These are phyloP conservation scores for Zymoseptoria tritici DNA, from an alignment of 2,329 filamentous ascomycete species.

Conservation along the genomic window DNA sequence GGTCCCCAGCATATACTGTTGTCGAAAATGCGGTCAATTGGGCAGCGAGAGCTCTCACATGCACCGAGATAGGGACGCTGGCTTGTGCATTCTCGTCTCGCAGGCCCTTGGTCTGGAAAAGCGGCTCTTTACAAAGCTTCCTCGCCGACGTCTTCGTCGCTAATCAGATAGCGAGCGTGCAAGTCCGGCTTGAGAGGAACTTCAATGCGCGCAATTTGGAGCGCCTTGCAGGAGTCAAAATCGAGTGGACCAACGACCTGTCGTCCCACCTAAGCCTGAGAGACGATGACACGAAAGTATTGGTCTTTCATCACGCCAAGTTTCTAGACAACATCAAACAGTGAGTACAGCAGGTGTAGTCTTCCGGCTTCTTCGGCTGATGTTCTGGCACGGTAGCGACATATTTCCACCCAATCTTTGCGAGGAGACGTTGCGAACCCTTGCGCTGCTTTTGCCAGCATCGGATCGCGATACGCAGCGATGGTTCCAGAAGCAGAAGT, in stretches of 20 bases:
- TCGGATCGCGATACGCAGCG: slow-evolving; percentile 8
- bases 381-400: slow-evolving; percentile 8
- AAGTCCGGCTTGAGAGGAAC: slow-evolving; percentile 4
- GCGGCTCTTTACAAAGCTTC: slow-evolving; percentile 1
- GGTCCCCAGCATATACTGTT: background rate
- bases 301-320: slow-evolving; percentile 37
- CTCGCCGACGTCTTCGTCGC: slow-evolving; percentile 2
- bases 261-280: slow-evolving; percentile 36
- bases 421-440: slow-evolving; percentile 33
- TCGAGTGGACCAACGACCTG: slow-evolving; percentile 35
- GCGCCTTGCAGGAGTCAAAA: slow-evolving; percentile 31
- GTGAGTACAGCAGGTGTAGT: slow-evolving; percentile 1
- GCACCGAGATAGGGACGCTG: slow-evolving; percentile 2
- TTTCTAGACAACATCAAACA: slow-evolving; percentile 30
- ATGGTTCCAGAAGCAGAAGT: slow-evolving; percentile 18
- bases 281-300: slow-evolving; percentile 29
- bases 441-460: slow-evolving; percentile 33
- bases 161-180: background rate
- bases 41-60: slow-evolving; percentile 2
- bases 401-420: slow-evolving; percentile 27
- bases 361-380: background rate
- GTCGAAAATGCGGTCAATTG: slow-evolving; percentile 1
- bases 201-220: slow-evolving; percentile 6
- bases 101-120: slow-evolving; percentile 5
- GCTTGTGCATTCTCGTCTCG: slow-evolving; percentile 2